Conservation (phyloP, 108 stramenopile genomes). For the Schizochytrium sp. region DNA sequence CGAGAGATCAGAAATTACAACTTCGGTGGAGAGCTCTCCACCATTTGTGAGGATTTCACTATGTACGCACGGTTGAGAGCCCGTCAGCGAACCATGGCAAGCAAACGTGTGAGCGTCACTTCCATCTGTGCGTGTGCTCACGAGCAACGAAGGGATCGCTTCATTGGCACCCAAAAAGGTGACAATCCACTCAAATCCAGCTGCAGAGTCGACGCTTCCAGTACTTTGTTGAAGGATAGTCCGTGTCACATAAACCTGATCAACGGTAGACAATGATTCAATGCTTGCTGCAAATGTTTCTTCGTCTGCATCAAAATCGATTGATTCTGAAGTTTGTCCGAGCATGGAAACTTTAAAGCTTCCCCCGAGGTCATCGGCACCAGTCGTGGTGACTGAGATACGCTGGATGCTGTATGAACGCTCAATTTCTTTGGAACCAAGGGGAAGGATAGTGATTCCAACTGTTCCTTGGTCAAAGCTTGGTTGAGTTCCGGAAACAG, state of each 20-base stretch:
- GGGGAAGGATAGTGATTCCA: conserved; percentile 64
- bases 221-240: conserved; percentile 43
- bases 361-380: conserved; percentile 73
- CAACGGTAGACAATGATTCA: conserved; percentile 73
- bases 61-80: conserved; percentile 34
- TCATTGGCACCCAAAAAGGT: conserved; percentile 51
- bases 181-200: conserved; percentile 64
- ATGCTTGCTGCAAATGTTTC: conserved; percentile 69
- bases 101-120: conserved; percentile 63
- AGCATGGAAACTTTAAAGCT: conserved; percentile 69
- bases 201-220: background rate
- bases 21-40: conserved; percentile 12
- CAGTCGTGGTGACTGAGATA: conserved; percentile 66
- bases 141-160: conserved; percentile 73
- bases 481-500: conserved; percentile 60
- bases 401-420: conserved; percentile 69
- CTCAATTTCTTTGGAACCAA: conserved; percentile 65
- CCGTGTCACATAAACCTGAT: conserved; percentile 68
- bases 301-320: conserved; percentile 65
- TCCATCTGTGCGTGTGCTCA: conserved; percentile 69
- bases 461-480: conserved; percentile 68
- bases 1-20: background rate
- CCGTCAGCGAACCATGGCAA: conserved; percentile 11
- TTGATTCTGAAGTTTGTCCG: conserved; percentile 66
- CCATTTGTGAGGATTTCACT: conserved; percentile 11